Conservation (phyloP, 306 rosid genomes). For the Sicyos baderoa region DNA sequence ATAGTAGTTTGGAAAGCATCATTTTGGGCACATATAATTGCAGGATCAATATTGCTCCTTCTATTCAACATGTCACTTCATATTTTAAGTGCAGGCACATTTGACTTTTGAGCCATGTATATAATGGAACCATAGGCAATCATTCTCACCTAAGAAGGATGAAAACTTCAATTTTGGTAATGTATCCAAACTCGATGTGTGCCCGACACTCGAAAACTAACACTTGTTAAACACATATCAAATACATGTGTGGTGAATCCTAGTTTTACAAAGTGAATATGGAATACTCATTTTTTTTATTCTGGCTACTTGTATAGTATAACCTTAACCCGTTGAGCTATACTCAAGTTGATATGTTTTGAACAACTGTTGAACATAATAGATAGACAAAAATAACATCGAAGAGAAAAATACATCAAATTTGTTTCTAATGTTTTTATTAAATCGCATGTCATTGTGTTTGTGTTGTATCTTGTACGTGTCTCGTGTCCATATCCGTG, state of each 20-base stretch:
- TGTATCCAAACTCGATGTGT: neutral
- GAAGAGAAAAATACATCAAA: neutral
- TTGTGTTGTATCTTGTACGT: neutral
- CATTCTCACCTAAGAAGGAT: neutral
- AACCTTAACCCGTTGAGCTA: neutral
- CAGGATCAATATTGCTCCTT: neutral
- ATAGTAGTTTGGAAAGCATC: neutral
- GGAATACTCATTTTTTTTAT: neutral
- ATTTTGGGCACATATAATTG: neutral
- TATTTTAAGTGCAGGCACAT: constrained; percentile 8
- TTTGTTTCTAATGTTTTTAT: neutral
- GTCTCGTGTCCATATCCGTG: neutral
- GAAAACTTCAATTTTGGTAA: neutral
- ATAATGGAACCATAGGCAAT: neutral
- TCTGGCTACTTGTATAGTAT: neutral
- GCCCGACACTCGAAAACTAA: neutral
- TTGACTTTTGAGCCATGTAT: neutral
- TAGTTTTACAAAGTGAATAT: neutral
- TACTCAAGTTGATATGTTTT: neutral
- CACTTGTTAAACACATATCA: neutral
- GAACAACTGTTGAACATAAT: neutral
- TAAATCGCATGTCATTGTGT: neutral
- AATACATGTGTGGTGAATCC: neutral
- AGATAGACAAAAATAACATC: neutral
- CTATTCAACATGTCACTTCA: constrained; percentile 16